Evolutionary conservation across 331 rosid species (phyloP).

Genomic region (Quercus phellos): DNA sequence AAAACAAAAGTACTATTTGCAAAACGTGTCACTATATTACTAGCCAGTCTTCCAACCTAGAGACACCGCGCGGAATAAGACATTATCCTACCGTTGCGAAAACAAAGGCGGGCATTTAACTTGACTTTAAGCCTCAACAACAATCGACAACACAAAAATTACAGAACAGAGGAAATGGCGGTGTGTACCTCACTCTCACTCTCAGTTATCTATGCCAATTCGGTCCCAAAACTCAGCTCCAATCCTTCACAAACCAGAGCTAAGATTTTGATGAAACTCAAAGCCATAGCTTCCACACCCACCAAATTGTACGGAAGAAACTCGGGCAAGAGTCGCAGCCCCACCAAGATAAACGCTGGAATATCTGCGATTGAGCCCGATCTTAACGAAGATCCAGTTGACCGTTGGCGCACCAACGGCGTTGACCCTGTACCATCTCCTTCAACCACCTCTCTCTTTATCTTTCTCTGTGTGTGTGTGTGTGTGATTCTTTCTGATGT

Average conservation of each 20-base stretch:
- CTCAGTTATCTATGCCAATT: conserved; percentile 35
- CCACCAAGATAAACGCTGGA: conserved; percentile 51
- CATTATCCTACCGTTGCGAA: background rate
- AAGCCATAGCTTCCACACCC: background rate
- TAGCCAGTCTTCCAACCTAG: background rate
- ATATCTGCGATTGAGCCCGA: conserved; percentile 72
- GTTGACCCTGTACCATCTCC: conserved; percentile 42
- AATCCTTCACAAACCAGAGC: background rate
- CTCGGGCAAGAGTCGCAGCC: conserved; percentile 15
- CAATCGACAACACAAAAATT: conserved; percentile 3
- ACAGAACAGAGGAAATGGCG: conserved; percentile 42
- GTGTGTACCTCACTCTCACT: conserved; percentile 35
- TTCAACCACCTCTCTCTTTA: background rate
- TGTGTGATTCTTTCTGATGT: background rate
- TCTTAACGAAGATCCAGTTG: conserved; percentile 68
- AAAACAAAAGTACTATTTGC: too few species aligned
- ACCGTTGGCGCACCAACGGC: conserved; percentile 59
- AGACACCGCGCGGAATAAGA: background rate
- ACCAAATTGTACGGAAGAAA: conserved; percentile 24
- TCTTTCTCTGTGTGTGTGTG: background rate
- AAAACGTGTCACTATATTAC: background rate
- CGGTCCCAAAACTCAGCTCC: conserved; percentile 36
- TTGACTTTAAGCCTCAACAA: background rate
- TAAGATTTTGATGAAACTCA: conserved; percentile 2
- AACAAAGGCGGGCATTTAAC: conserved; percentile 3